These are phyloP conservation scores for Diplogelasinospora grovesii DNA, from an alignment of 495 filamentous ascomycete genomes.

Conservation along the genomic window DNA sequence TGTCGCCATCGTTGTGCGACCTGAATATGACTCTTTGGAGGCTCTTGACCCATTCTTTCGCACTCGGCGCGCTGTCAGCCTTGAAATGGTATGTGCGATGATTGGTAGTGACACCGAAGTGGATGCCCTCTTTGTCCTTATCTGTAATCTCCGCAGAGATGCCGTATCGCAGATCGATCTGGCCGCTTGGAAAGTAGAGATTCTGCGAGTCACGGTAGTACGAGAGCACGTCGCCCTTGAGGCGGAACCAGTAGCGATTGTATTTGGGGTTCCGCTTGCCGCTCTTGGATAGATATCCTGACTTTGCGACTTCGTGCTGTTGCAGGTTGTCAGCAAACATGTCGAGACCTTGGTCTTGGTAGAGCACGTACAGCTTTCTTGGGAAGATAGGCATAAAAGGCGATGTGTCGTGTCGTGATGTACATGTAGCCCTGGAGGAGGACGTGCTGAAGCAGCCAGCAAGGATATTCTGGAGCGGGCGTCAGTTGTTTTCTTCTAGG, in stretches of 20 bases:
- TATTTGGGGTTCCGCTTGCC: constrained; percentile 85
- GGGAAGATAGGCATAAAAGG: constrained; percentile 94
- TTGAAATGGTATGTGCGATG: constrained; percentile 80
- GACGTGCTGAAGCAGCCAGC: constrained; percentile 88
- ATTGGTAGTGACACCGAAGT: constrained; percentile 77
- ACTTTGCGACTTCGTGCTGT: constrained; percentile 72
- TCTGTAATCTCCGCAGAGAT: constrained; percentile 71
- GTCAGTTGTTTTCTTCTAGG: constrained; percentile 13
- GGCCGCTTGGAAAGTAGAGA: constrained; percentile 85
- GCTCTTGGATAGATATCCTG: constrained; percentile 82
- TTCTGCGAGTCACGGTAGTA: constrained; percentile 82
- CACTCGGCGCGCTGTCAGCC: constrained; percentile 81
- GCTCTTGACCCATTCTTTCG: constrained; percentile 95
- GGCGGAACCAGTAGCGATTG: constrained; percentile 91
- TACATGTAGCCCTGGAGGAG: constrained; percentile 95
- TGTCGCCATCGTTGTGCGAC: constrained; percentile 93
- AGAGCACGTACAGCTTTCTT: constrained; percentile 65
- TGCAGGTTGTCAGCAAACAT: constrained; percentile 24
- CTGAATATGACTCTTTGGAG: constrained; percentile 93
- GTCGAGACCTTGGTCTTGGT: neutral
- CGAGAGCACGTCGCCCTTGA: constrained; percentile 92
- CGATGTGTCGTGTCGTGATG: constrained; percentile 87
- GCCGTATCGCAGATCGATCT: constrained; percentile 87
- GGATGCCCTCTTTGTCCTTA: constrained; percentile 67
- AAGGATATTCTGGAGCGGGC: constrained; percentile 73